Evolutionary conservation across 345 rosid species (phyloP).

Genomic region (Geranium rotundifolium): DNA sequence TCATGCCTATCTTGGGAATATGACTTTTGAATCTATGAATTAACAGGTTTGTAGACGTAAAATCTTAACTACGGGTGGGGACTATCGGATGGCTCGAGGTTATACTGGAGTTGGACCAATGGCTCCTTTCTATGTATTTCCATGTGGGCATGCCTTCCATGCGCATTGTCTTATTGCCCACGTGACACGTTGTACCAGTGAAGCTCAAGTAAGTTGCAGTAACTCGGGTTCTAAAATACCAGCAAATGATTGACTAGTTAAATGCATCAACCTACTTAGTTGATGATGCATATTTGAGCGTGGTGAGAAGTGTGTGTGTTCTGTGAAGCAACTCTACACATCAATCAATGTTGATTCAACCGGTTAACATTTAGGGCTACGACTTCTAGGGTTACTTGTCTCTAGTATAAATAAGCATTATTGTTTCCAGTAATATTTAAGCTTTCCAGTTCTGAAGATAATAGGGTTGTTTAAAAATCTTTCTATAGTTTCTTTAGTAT

Average conservation of each 20-base stretch:
- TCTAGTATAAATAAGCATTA: no score
- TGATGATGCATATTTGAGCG: background rate
- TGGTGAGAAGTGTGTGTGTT: background rate
- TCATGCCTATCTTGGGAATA: conserved; percentile 4
- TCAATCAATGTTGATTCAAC: no score
- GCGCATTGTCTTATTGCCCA: conserved; percentile 81
- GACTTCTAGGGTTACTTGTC: no score
- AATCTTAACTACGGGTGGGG: conserved; percentile 53
- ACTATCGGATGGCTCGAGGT: conserved; percentile 58
- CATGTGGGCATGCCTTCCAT: conserved; percentile 92
- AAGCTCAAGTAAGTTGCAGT: conserved; percentile 34
- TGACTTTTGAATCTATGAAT: conserved; percentile 8
- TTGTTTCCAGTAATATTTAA: no score
- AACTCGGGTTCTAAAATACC: conserved; percentile 3
- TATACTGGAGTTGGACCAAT: conserved; percentile 74
- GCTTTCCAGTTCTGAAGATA: background rate
- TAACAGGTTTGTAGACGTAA: conserved; percentile 72
- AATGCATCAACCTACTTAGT: background rate
- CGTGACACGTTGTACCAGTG: conserved; percentile 47
- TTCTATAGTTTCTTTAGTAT: background rate
- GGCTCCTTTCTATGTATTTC: conserved; percentile 92
- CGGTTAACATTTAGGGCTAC: no score
- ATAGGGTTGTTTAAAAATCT: background rate
- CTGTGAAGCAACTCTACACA: no score
- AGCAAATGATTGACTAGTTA: background rate